Conservation (phyloP, 805 yeast genomes). For the Millerozyma acaciae region DNA sequence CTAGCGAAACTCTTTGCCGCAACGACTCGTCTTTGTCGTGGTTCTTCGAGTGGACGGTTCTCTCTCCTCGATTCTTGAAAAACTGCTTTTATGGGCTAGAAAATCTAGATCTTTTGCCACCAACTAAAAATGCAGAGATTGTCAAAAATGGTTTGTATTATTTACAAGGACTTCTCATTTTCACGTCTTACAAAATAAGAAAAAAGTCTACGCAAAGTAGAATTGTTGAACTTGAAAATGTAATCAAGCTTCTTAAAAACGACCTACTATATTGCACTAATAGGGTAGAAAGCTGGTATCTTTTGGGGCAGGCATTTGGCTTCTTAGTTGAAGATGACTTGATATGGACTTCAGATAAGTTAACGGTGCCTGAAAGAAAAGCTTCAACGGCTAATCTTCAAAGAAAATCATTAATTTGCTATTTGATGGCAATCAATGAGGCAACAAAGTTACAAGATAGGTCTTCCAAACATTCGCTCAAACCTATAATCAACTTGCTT, state of each 20-base stretch:
- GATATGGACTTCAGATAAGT: conserved; percentile 86
- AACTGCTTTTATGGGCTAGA: conserved; percentile 52
- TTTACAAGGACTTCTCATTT: conserved; percentile 61
- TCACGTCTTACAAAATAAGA: conserved; percentile 65
- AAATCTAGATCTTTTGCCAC: conserved; percentile 21
- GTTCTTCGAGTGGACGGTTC: conserved; percentile 41
- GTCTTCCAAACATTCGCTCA: conserved; percentile 13
- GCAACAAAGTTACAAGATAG: conserved; percentile 13
- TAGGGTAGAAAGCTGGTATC: conserved; percentile 82
- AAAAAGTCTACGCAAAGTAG: conserved; percentile 78
- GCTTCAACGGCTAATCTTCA: conserved; percentile 59
- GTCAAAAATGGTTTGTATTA: conserved; percentile 60
- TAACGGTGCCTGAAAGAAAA: conserved; percentile 60
- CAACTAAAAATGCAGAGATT: conserved; percentile 21
- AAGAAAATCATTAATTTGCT: conserved; percentile 67
- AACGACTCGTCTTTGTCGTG: conserved; percentile 45
- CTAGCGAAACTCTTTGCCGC: conserved; percentile 38
- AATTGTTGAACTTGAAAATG: conserved; percentile 74
- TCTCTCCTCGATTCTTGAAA: conserved; percentile 44
- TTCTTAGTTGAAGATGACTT: conserved; percentile 82
- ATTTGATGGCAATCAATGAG: conserved; percentile 63
- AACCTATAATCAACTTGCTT: conserved; percentile 39
- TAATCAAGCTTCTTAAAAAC: conserved; percentile 57
- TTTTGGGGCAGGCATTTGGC: conserved; percentile 76
- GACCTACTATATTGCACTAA: conserved; percentile 67